Percentiles rank a stretch among this genome's conserved stretches.
Conservation (phyloP, 495 filamentous ascomycete genomes). For the Trichoderma reesei region DNA sequence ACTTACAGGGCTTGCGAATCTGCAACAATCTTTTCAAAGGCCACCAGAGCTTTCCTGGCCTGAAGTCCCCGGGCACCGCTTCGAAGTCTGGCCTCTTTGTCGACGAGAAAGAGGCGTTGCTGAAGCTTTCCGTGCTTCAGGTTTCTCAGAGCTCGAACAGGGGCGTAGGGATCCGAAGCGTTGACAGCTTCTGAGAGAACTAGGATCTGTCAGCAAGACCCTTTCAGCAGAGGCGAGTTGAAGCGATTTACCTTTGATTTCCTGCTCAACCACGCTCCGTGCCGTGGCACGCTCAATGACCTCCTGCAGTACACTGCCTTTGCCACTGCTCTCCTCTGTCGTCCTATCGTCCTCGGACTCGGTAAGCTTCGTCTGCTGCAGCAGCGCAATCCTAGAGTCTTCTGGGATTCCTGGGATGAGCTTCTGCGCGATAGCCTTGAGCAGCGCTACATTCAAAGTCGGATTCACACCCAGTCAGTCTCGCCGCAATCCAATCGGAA, state of each 20-base stretch:
- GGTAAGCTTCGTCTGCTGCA: conserved; percentile 56
- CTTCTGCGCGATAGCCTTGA: conserved; percentile 66
- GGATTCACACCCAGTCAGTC: conserved; percentile 9
- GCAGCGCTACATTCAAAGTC: conserved; percentile 40
- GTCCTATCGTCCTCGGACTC: conserved; percentile 21
- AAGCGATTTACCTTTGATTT: conserved; percentile 31
- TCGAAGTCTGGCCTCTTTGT: conserved; percentile 60
- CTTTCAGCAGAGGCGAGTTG: conserved; percentile 1
- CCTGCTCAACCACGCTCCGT: conserved; percentile 46
- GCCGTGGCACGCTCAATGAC: conserved; percentile 56
- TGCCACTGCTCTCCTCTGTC: conserved; percentile 10
- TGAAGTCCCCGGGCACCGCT: conserved; percentile 64
- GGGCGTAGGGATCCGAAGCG: conserved; percentile 39
- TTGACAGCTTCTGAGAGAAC: conserved; percentile 29
- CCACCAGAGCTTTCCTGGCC: conserved; percentile 58
- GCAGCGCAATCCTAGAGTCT: conserved; percentile 53
- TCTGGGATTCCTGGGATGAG: conserved; percentile 70
- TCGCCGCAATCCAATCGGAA: background rate
- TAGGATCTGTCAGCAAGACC: conserved; percentile 37
- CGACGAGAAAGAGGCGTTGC: conserved; percentile 52
- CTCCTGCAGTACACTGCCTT: conserved; percentile 49
- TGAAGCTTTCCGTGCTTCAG: conserved; percentile 49
- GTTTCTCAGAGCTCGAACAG: conserved; percentile 49
- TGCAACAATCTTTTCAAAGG: conserved; percentile 52
- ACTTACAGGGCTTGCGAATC: conserved; percentile 43